Conservation (phyloP, 768 basidiomycete species). For the Heimioporus sp. region DNA sequence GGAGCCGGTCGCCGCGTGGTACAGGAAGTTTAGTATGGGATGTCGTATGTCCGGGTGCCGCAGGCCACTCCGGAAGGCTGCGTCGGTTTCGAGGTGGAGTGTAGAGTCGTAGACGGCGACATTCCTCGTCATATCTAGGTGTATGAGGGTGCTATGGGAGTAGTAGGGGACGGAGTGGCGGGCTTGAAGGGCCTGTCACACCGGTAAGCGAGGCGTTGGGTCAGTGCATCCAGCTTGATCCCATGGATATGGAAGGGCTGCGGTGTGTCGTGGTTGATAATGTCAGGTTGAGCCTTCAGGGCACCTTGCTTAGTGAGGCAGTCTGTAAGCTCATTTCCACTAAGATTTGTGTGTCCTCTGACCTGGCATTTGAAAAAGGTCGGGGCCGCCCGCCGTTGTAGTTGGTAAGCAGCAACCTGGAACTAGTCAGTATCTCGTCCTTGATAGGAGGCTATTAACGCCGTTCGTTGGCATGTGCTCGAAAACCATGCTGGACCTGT, state of each 20-base stretch:
- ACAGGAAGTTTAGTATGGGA: conserved; percentile 18
- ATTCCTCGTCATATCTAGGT: conserved; percentile 2
- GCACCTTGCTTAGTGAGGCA: conserved; percentile 5
- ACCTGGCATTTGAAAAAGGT: too few relatives aligned
- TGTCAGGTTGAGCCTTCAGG: not conserved
- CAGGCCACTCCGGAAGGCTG: not conserved
- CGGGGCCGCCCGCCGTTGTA: too few relatives aligned
- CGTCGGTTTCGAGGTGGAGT: not conserved
- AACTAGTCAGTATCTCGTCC: too few relatives aligned
- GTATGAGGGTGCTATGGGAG: not conserved
- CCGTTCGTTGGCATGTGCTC: too few relatives aligned
- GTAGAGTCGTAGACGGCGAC: not conserved
- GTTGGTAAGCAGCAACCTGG: too few relatives aligned
- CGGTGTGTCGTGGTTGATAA: conserved; percentile 1
- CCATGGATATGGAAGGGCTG: conserved; percentile 4
- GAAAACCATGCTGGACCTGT: too few relatives aligned
- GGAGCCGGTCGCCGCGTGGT: conserved; percentile 19
- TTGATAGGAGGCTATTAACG: too few relatives aligned
- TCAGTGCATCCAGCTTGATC: not conserved
- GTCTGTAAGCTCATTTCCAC: conserved; percentile 7
- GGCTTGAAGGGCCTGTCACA: not conserved
- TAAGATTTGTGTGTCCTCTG: too few relatives aligned
- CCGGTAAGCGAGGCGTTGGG: conserved; percentile 19
- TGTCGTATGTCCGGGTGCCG: conserved; percentile 6
- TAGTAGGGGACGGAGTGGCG: not conserved